phyloP scores from a whole-genome alignment of 2,329 filamentous ascomycete genomes.

The Scortechinia acanthostroma region DNA sequence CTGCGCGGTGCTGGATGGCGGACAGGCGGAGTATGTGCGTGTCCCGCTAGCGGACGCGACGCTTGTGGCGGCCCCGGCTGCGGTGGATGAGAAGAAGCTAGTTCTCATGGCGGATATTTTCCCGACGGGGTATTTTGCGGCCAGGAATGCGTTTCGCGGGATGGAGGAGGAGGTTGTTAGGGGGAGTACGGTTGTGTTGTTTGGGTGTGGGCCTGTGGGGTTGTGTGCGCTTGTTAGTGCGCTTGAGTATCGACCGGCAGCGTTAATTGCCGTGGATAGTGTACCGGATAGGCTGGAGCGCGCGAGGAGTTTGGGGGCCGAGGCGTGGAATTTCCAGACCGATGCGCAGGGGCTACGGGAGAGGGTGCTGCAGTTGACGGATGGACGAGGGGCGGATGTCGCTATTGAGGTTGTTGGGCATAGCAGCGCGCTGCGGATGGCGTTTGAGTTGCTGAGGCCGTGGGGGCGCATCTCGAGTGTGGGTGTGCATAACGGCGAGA shows the following conservation, averaged over 20 bases:
- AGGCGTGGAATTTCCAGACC: not conserved
- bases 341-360: not conserved
- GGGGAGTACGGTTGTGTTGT: not conserved
- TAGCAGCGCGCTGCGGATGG: constrained; percentile 33
- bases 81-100: not conserved
- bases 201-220: constrained; percentile 1
- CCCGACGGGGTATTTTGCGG: not conserved
- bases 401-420: constrained; percentile 14
- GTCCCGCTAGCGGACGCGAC: not conserved
- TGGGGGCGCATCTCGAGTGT: constrained; percentile 37
- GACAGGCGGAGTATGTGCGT: not conserved
- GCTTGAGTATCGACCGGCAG: not conserved
- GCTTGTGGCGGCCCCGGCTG: not conserved
- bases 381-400: not conserved
- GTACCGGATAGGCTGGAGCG: not conserved
- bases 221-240: not conserved
- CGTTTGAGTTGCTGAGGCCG: constrained; percentile 35
- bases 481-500: constrained; percentile 37
- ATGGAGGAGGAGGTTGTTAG: not conserved
- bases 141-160: not conserved
- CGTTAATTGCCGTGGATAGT: not conserved
- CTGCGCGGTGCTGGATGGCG: not conserved
- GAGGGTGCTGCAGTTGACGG: not conserved
- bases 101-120: constrained; percentile 1
- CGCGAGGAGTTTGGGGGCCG: not conserved